Base-by-base conservation (phyloP, 2,329 filamentous ascomycete species). In the Cercospora canescens region DNA sequence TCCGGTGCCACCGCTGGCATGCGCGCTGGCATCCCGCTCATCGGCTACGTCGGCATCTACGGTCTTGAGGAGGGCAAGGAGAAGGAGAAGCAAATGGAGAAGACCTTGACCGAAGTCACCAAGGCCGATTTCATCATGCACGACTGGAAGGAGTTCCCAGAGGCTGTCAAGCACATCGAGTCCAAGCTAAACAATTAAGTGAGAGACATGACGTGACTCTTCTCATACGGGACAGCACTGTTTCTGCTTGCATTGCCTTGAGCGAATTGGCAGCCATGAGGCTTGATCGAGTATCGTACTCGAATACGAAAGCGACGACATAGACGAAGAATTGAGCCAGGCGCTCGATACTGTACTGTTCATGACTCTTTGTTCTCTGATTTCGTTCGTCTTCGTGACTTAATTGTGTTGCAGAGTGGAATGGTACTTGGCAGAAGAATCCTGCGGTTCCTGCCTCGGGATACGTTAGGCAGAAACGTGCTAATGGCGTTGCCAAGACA, bases 41-140 rank as follows among this genome's bases (percentile, higher is more conserved):
- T 97, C 73, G 93, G 89, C 63, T 97, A 97, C 79, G 91, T 95
- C 32, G 93, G 93, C 39, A 90, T 90, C 64, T 95, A 94, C 79
- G 80, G 83, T 41, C 81, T 90, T 79, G 81, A 85, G 62, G 81
- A 85, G 56, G 85, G 89, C 79, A 92, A 93, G 87, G 84, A 84
- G 67, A 83, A 83, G 77, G 77, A 80, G 69, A 76, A 83, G 63
- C 72, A 82, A 76, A 84, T 84, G 81, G 81, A 79, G 72, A 81
- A 82, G 79, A 76, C 81, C 54, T 77, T 85, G 64, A 81, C 76
- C 52, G 80, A 83, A 73, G 76, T 82, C 75, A 81, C 79, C 74
- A 82, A 83, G 72, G 81, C 79, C 57, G 76, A 77, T 39, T 77
- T 76, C 69, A 76, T 84, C 78, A 84, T 85, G 82, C 80, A 82